These are phyloP conservation scores for Aristolochia contorta DNA, from an alignment of 164 flowering plant genomes.

Conservation along the genomic window DNA sequence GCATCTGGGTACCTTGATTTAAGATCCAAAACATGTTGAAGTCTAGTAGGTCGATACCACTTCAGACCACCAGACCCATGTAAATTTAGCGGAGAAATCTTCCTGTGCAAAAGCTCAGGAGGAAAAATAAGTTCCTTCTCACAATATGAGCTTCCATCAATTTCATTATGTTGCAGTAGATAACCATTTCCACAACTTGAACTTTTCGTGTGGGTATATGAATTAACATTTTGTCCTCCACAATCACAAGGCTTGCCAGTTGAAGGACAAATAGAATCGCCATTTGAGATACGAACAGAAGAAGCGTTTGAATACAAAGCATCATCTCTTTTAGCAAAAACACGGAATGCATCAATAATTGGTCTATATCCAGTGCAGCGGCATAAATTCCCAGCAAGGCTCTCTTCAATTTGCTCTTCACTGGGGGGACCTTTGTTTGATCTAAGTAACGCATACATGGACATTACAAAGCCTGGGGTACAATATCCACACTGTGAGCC, in stretches of 20 bases:
- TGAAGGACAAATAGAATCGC: constrained; percentile 69
- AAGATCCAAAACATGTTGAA: constrained; percentile 58
- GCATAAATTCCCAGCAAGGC: constrained; percentile 90
- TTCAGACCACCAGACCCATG: constrained; percentile 69
- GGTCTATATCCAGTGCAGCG: constrained; percentile 99
- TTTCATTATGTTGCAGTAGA: constrained; percentile 55
- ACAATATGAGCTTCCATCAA: constrained; percentile 60
- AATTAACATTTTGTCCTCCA: constrained; percentile 24
- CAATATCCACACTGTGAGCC: constrained; percentile 99
- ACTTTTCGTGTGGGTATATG: constrained; percentile 6
- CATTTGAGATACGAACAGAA: constrained; percentile 22
- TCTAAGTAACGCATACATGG: constrained; percentile 87
- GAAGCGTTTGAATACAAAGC: constrained; percentile 36
- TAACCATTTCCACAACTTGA: constrained; percentile 11
- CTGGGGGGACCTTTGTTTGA: constrained; percentile 58
- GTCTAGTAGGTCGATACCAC: constrained; percentile 72
- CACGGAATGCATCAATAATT: constrained; percentile 88
- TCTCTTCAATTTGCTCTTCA: constrained; percentile 88
- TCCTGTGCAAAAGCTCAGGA: constrained; percentile 75
- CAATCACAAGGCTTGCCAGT: constrained; percentile 96
- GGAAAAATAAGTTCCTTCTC: constrained; percentile 93
- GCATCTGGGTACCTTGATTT: constrained; percentile 70
- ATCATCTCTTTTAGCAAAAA: constrained; percentile 89
- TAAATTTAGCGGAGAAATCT: constrained; percentile 39
- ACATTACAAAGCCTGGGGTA: constrained; percentile 98